Percentiles rank a stretch among this genome's conserved stretches.
phyloP scores from a whole-genome alignment of 352 stramenopile species.

The Pseudoperonospora humuli region DNA sequence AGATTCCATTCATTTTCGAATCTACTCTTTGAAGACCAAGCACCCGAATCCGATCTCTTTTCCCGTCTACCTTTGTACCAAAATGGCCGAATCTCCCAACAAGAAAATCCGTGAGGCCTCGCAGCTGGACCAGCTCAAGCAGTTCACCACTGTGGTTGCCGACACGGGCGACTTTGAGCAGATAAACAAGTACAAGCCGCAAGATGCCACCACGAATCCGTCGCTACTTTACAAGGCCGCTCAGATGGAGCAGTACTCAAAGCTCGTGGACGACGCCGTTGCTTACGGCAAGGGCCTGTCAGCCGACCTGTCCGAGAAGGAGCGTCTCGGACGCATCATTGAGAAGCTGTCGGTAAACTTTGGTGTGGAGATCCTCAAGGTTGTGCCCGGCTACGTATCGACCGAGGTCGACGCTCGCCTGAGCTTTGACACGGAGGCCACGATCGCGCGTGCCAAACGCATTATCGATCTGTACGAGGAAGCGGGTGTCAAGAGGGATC shows the following conservation, averaged over 20 bases:
- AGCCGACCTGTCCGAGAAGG: conserved; percentile 57
- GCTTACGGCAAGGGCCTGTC: conserved; percentile 84
- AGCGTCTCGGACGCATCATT: conserved; percentile 90
- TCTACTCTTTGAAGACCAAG: conserved; percentile 41
- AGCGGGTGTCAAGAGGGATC: conserved; percentile 89
- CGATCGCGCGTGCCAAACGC: conserved; percentile 86
- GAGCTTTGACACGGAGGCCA: conserved; percentile 93
- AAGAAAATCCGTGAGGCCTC: conserved; percentile 72
- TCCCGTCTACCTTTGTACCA: not conserved
- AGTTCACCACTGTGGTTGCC: conserved; percentile 95
- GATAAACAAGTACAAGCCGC: conserved; percentile 89
- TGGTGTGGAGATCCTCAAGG: conserved; percentile 93
- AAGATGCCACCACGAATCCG: conserved; percentile 99
- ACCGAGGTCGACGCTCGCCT: conserved; percentile 98
- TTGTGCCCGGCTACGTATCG: conserved; percentile 96
- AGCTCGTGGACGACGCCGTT: conserved; percentile 95
- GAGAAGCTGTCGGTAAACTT: conserved; percentile 99
- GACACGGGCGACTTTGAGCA: conserved; percentile 95
- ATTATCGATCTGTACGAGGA: conserved; percentile 98
- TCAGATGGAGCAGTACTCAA: conserved; percentile 91
- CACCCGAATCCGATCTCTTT: conserved; percentile 3
- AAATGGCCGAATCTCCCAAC: conserved; percentile 50
- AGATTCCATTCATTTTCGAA: conserved; percentile 55
- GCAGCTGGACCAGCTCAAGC: conserved; percentile 93
- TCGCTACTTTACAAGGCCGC: conserved; percentile 98